Evolutionary conservation across 208 protist species (phyloP), one percentile per base, ranked within the genome.

Genomic region (Phytomonas serpens): DNA sequence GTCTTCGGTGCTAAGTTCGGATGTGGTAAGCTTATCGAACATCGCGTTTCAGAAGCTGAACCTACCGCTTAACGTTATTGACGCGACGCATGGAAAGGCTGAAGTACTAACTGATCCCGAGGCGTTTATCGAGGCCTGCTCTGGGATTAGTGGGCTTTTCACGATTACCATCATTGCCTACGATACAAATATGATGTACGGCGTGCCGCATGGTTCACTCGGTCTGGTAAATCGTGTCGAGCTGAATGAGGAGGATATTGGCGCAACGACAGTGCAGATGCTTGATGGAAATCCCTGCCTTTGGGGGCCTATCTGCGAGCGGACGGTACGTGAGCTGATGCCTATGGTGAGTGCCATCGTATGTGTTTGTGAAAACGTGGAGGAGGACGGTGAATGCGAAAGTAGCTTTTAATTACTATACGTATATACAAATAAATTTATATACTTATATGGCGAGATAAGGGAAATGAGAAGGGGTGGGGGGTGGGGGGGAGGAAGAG

Each of bases 161-260:
- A 93, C 91, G 27, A 87, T 93, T 34, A 90, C 82, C 29, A 75
- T 96, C 31, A 57, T 96, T 19, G 71, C 81, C 37, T 96, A 94
- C 77, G 87, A 94, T 68, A 93, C 91, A 7, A 79, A 81, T 23
- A 68, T 77, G 64, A 57, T 96, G 63, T 86, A 96, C 71, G 88
- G 90, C 69, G 81, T 93, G 29, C 79, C 86, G 0, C 86, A 87
- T n/a, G 78, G 66, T 29, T 93, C 88, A 3, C 84, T 86, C 14
- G 90, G 86, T 19, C 68, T 93, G 3, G 82, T 96, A 32, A 96
- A 96, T 62, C 88, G 88, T 40, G 87, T 93, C 11, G 42, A 72
- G 32, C 61, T 69, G 61, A 32, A 67, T 38, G 37, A 19, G 33
- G 61, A 27, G 33, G 19, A 38, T 19, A 16, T 16, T 0, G 23